Base-by-base conservation (phyloP, 345 rosid species). In the Nasturtium officinale region DNA sequence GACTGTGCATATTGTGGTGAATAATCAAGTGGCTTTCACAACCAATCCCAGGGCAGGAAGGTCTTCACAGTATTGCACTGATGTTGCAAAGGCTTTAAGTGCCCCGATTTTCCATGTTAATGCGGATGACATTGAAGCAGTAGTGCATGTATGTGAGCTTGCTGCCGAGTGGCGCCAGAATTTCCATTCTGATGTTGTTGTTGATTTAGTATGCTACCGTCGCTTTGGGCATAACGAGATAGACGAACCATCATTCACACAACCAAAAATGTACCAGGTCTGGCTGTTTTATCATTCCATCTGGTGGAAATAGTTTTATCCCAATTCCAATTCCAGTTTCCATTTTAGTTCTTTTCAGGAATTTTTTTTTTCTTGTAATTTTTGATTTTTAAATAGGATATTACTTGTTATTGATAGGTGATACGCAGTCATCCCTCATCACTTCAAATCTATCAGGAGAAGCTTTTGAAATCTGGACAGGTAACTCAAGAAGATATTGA, bases 111-210 rank as follows among this genome's bases (percentile, higher is more conserved):
- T 90, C 58, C 93, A 90, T 64, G 96, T 86, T 3, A 90, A 88
- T 64, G 96, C 80, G 18, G 96, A 90, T 71, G 90, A 88, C 72
- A 74, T 88, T 57, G 94, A 90, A 81, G 96, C 91, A 48, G 96
- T 88, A 48, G 89, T 84, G 62, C 93, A 82, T 79, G 92, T 32
- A 3, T 86, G 88, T 72, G 92, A 90, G 71, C 96, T 90, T 78
- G 96, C 94, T 48, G 96, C 96, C 5, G 90, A 86, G 60, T 90
- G 93, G 96, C 88, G 93, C 67, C 96, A 90, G 65, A 88, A 89
- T 38, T 90, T 88, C 76, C 93, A 90, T 81, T 86, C 93, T 2
- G 90, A 88, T 77, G 91, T 88, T 72, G 87, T 90, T 58, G 96
- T 88, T 77, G 94, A 88, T 82, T 79, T 90, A 61, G 90, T 88